Evolutionary conservation across 495 filamentous ascomycete genomes (phyloP).

Genomic region (Aspergillus hancockii): DNA sequence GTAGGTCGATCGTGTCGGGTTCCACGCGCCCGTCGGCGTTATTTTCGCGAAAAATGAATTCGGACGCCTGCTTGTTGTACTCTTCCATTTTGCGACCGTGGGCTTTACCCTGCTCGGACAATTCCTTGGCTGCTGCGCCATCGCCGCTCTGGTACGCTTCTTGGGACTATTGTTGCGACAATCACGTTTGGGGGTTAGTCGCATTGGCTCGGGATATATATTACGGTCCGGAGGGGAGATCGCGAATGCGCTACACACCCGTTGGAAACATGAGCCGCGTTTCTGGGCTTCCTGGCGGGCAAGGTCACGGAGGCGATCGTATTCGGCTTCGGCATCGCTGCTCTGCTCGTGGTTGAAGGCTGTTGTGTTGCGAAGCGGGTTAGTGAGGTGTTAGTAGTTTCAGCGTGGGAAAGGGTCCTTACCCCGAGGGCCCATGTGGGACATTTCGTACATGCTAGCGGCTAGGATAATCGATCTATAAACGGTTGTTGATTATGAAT

Average conservation of each 20-base stretch:
- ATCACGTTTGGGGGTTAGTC: background rate
- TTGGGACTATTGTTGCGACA: constrained; percentile 56
- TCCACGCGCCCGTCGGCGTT: constrained; percentile 70
- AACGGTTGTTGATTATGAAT: background rate
- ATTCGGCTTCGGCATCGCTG: constrained; percentile 75
- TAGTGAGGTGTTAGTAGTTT: constrained; percentile 9
- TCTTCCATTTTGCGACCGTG: constrained; percentile 77
- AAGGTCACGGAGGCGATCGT: constrained; percentile 84
- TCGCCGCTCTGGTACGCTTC: constrained; percentile 81
- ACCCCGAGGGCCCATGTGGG: constrained; percentile 59
- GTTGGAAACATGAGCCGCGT: constrained; percentile 71
- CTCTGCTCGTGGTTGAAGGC: constrained; percentile 80
- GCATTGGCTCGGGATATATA: background rate
- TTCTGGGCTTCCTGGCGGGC: constrained; percentile 77
- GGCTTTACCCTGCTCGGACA: constrained; percentile 80
- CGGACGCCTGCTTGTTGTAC: constrained; percentile 86
- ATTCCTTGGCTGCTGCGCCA: constrained; percentile 72
- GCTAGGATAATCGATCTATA: background rate
- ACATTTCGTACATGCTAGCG: constrained; percentile 62
- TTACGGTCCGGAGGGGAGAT: constrained; percentile 11
- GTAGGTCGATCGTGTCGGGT: constrained; percentile 87
- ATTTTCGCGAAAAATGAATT: constrained; percentile 93
- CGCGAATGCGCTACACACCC: constrained; percentile 45
- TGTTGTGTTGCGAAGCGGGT: constrained; percentile 30
- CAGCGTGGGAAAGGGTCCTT: constrained; percentile 8